A percentile compares a stretch with the other conserved stretches of the same genome.
Evolutionary conservation across 2,329 filamentous ascomycete genomes (phyloP).

Genomic region (Colletotrichum brevisporum): DNA sequence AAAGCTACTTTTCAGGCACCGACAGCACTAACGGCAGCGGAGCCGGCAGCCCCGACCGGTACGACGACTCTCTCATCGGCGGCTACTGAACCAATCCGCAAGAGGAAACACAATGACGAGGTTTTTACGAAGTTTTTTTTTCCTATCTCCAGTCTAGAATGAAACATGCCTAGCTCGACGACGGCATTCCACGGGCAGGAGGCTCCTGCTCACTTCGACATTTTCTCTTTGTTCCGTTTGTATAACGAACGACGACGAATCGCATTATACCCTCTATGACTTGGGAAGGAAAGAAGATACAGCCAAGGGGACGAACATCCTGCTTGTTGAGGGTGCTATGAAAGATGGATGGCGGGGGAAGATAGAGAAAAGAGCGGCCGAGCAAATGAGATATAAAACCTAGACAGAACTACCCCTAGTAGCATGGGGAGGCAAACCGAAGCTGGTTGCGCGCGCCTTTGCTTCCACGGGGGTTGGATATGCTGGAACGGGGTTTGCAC

Average conservation of each 20-base stretch:
- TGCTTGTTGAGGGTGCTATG: conserved; percentile 9
- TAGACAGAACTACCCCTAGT: conserved; percentile 35
- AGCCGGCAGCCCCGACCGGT: conserved; percentile 52
- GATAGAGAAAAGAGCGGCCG: background rate
- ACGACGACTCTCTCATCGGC: conserved; percentile 38
- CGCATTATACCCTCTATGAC: conserved; percentile 41
- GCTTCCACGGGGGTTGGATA: conserved; percentile 31
- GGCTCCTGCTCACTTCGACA: conserved; percentile 20
- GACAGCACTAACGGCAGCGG: conserved; percentile 58
- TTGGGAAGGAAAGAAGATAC: conserved; percentile 19
- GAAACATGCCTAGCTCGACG: conserved; percentile 12
- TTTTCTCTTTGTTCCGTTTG: conserved; percentile 40
- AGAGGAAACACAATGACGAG: background rate
- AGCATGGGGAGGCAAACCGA: conserved; percentile 22
- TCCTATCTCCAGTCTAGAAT: conserved; percentile 26
- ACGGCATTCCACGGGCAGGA: conserved; percentile 17
- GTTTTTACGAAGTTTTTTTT: conserved; percentile 19
- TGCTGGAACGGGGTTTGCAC: conserved; percentile 26
- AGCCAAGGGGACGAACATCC: background rate
- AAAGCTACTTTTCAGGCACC: conserved; percentile 73
- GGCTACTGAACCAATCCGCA: conserved; percentile 18
- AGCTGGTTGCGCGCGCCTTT: conserved; percentile 18
- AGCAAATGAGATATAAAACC: conserved; percentile 24
- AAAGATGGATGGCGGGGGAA: background rate
- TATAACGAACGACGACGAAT: conserved; percentile 39